A percentile compares a stretch with the other conserved stretches of the same genome.
Conservation (phyloP, 2,329 filamentous ascomycete genomes). For the Cladosporium sp. region DNA sequence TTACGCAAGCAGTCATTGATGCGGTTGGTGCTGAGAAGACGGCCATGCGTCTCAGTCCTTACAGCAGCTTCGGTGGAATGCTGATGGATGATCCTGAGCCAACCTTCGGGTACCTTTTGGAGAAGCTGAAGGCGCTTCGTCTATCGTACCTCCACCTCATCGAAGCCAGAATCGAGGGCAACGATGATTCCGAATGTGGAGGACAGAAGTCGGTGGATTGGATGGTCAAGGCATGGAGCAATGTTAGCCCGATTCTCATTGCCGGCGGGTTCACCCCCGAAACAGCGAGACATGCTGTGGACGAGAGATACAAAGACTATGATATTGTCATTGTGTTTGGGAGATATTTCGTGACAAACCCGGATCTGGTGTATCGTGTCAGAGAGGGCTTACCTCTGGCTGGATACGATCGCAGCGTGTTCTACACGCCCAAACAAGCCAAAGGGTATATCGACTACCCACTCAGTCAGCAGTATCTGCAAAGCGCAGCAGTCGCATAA, state of each 20-base stretch:
- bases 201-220: constrained; percentile 42
- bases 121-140: constrained; percentile 49
- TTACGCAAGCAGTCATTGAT: constrained; percentile 49
- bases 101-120: constrained; percentile 60
- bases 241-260: constrained; percentile 50
- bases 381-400: constrained; percentile 43
- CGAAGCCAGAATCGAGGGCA: constrained; percentile 54
- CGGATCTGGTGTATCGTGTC: constrained; percentile 51
- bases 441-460: constrained; percentile 46
- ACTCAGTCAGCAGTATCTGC: constrained; percentile 31
- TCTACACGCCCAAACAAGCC: constrained; percentile 43
- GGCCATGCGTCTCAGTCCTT: constrained; percentile 62
- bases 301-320: constrained; percentile 40
- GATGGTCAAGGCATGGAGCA: constrained; percentile 48
- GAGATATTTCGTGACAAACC: constrained; percentile 50
- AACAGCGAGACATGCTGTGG: constrained; percentile 37
- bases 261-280: constrained; percentile 46
- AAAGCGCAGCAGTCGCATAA: neutral
- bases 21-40: constrained; percentile 45
- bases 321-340: constrained; percentile 51
- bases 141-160: constrained; percentile 62
- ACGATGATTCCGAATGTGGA: constrained; percentile 41
- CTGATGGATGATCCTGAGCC: constrained; percentile 59
- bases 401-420: constrained; percentile 46
- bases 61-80: constrained; percentile 62